Evolutionary conservation across 1,284 basidiomycete genomes (phyloP).

Genomic region (Rhodotorula sp.): DNA sequence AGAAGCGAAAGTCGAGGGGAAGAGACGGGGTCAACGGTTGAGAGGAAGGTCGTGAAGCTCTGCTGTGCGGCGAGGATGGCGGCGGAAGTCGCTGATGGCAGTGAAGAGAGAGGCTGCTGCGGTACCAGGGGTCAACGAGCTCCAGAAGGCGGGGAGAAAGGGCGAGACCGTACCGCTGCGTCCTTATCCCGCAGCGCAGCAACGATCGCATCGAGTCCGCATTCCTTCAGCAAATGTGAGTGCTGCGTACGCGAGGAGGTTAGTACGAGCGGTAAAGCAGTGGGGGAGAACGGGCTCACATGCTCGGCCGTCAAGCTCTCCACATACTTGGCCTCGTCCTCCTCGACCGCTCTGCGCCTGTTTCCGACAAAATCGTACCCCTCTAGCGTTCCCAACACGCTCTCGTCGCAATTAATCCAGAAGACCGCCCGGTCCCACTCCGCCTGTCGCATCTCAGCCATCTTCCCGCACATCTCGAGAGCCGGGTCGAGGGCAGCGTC

Average conservation of each 20-base stretch:
- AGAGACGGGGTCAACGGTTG: conserved; percentile 51
- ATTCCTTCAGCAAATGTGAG: conserved; percentile 66
- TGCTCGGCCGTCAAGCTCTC: conserved; percentile 72
- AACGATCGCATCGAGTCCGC: conserved; percentile 68
- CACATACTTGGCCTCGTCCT: conserved; percentile 64
- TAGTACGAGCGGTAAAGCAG: background rate
- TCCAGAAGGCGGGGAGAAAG: background rate
- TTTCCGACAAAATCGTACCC: conserved; percentile 61
- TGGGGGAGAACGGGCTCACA: conserved; percentile 55
- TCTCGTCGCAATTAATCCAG: conserved; percentile 76
- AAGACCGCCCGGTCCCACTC: conserved; percentile 77
- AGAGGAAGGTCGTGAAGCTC: conserved; percentile 53
- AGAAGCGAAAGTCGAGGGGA: conserved; percentile 70
- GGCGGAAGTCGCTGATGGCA: conserved; percentile 60
- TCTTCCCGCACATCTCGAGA: conserved; percentile 68
- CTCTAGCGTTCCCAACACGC: conserved; percentile 62
- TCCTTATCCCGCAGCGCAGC: conserved; percentile 60
- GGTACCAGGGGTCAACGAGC: background rate
- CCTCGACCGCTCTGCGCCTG: conserved; percentile 62
- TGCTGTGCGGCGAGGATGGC: conserved; percentile 59
- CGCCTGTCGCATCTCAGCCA: conserved; percentile 60
- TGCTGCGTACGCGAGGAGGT: conserved; percentile 57
- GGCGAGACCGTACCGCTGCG: conserved; percentile 56
- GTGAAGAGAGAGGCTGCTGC: conserved; percentile 60
- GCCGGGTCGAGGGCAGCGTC: conserved; percentile 80